Conservation (phyloP, 164 flowering plant genomes). For the Vitis labrusca region DNA sequence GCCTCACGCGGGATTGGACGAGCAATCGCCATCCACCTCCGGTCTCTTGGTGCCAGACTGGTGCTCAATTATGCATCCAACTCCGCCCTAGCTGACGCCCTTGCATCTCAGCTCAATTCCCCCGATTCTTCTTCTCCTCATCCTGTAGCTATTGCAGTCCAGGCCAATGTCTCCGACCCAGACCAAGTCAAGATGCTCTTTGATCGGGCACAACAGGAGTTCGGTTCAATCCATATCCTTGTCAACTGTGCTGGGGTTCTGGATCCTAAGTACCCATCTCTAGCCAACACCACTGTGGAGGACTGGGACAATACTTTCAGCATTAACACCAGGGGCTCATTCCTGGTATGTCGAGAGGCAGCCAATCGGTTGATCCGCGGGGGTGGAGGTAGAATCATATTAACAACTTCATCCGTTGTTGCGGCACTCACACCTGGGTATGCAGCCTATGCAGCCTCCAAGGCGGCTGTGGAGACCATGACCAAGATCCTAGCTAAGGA, state of each 20-base stretch:
- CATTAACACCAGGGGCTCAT: conserved; percentile 44
- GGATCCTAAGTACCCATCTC: conserved; percentile 37
- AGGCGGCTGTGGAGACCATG: conserved; percentile 60
- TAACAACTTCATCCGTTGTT: conserved; percentile 33
- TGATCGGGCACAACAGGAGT: conserved; percentile 38
- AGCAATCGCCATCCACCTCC: conserved; percentile 48
- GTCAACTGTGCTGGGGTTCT: conserved; percentile 43
- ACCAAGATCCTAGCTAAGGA: conserved; percentile 48
- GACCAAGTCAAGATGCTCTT: conserved; percentile 47
- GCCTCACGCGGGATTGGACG: conserved; percentile 58
- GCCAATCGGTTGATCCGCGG: conserved; percentile 36
- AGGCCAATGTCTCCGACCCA: conserved; percentile 44
- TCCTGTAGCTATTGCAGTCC: conserved; percentile 28
- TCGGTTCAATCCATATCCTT: conserved; percentile 34
- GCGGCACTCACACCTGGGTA: conserved; percentile 35
- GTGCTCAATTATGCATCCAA: conserved; percentile 44
- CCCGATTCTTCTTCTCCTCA: not conserved
- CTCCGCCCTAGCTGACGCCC: conserved; percentile 34
- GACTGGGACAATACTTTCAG: conserved; percentile 33
- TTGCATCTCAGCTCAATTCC: conserved; percentile 34
- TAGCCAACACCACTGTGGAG: conserved; percentile 37
- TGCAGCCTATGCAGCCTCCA: conserved; percentile 47
- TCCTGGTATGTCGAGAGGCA: conserved; percentile 38
- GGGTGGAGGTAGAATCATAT: conserved; percentile 47
- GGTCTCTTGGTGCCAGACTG: conserved; percentile 49